Conservation (phyloP, 2,329 filamentous ascomycete species). For the Lomentospora prolificans region DNA sequence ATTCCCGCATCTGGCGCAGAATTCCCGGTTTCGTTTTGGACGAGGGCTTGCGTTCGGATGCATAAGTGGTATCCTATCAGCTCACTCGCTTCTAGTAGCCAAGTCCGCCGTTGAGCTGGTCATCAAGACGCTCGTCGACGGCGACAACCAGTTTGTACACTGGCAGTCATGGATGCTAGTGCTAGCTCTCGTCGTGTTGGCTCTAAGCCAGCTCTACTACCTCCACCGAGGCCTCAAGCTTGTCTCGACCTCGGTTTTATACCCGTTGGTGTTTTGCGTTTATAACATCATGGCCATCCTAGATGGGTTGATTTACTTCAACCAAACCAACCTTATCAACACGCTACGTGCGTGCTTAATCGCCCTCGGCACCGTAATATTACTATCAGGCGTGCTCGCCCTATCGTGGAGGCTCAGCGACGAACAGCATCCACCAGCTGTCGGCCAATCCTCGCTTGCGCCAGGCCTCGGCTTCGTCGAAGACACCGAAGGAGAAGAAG, state of each 20-base stretch:
- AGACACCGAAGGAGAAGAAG: constrained; percentile 53
- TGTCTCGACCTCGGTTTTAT: constrained; percentile 89
- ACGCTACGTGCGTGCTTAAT: constrained; percentile 71
- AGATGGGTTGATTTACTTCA: constrained; percentile 94
- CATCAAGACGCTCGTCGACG: constrained; percentile 73
- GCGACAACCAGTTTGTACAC: constrained; percentile 84
- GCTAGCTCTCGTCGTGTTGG: constrained; percentile 67
- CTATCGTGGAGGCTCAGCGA: constrained; percentile 90
- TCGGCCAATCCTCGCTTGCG: constrained; percentile 60
- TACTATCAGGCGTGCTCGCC: constrained; percentile 80
- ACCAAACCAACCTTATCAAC: constrained; percentile 72
- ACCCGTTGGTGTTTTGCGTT: constrained; percentile 94
- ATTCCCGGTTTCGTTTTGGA: constrained; percentile 60
- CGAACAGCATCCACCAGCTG: constrained; percentile 52
- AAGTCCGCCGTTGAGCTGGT: constrained; percentile 95
- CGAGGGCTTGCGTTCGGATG: constrained; percentile 82
- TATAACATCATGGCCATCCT: constrained; percentile 99
- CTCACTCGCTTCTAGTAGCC: constrained; percentile 84
- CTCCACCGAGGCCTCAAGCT: constrained; percentile 88
- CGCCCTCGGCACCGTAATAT: constrained; percentile 72
- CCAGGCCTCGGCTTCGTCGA: constrained; percentile 77
- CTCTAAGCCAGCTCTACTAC: constrained; percentile 88
- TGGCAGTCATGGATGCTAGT: constrained; percentile 95
- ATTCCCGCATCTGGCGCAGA: constrained; percentile 34
- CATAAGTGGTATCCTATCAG: constrained; percentile 86